phyloP scores from a whole-genome alignment of 2,329 filamentous ascomycete species.

The Knufia petricola region DNA sequence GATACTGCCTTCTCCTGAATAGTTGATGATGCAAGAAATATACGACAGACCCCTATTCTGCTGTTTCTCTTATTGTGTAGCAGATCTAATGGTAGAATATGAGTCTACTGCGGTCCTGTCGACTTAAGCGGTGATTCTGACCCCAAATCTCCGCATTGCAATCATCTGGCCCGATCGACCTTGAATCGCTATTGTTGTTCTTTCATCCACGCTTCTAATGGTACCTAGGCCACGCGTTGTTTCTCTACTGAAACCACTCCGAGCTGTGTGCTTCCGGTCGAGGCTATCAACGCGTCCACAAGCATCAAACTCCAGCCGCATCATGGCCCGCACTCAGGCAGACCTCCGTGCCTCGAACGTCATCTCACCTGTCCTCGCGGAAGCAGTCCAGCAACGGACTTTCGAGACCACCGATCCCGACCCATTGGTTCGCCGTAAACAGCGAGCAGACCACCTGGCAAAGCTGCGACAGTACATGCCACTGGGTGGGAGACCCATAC shows the following conservation, averaged over 20 bases:
- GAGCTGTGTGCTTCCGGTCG: neutral
- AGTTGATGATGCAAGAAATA: too few species aligned
- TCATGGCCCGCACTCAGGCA: neutral
- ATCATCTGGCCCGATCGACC: too few species aligned
- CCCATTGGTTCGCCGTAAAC: neutral
- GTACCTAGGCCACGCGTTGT: too few species aligned
- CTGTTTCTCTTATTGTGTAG: too few species aligned
- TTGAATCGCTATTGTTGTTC: too few species aligned
- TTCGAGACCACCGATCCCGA: neutral
- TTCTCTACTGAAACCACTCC: too few species aligned
- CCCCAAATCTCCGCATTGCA: neutral
- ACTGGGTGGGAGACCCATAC: neutral
- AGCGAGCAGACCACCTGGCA: slow-evolving; percentile 1
- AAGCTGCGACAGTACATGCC: slow-evolving; percentile 4
- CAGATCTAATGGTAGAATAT: too few species aligned
- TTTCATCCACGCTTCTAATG: too few species aligned
- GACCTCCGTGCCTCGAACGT: neutral
- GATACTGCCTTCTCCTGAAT: too few species aligned
- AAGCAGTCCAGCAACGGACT: neutral
- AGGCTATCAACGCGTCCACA: neutral
- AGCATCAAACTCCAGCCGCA: neutral
- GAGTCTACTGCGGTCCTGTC: too few species aligned
- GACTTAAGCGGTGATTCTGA: too few species aligned
- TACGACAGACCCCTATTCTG: too few species aligned
- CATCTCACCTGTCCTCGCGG: neutral